phyloP scores from a whole-genome alignment of 2,329 filamentous ascomycete species.

The Xylariaceae sp. region DNA sequence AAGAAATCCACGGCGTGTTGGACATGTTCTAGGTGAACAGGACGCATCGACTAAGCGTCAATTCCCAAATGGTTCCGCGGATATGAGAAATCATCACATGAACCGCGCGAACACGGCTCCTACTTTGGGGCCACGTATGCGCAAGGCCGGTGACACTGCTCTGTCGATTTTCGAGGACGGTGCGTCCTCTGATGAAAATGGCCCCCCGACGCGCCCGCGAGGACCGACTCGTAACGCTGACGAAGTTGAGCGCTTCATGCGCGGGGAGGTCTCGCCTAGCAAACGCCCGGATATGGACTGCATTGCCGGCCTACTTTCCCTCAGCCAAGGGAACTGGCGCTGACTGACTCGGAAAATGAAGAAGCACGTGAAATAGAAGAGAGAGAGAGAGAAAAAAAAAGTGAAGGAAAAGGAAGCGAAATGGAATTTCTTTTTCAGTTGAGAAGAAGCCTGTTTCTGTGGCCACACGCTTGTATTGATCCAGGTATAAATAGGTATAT shows the following conservation, averaged over 20 bases:
- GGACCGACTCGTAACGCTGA: constrained; percentile 37
- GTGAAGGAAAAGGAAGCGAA: not conserved
- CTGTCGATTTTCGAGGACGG: constrained; percentile 51
- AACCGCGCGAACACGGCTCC: constrained; percentile 41
- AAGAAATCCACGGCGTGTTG: constrained; percentile 38
- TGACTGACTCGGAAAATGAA: constrained; percentile 33
- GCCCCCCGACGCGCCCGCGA: not conserved
- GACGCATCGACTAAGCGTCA: constrained; percentile 30
- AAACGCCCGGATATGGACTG: constrained; percentile 81
- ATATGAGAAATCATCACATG: constrained; percentile 24
- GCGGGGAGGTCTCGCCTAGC: constrained; percentile 57
- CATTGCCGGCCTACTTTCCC: constrained; percentile 77
- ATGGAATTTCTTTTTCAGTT: not conserved
- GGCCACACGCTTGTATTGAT: not conserved
- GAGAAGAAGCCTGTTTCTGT: too few relatives aligned
- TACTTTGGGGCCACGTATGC: constrained; percentile 27
- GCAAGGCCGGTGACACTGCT: constrained; percentile 19
- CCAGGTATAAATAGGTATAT: too few relatives aligned
- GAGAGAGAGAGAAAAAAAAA: not conserved
- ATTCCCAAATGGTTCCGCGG: constrained; percentile 23
- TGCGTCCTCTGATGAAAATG: not conserved
- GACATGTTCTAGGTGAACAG: constrained; percentile 39
- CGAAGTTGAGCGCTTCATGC: constrained; percentile 71
- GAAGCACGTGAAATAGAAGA: not conserved
- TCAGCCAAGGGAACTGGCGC: constrained; percentile 90